A percentile compares a stretch with the other conserved stretches of the same genome.
Conservation (phyloP, 129 eudicot genomes). For the Pittosporum tobira region DNA sequence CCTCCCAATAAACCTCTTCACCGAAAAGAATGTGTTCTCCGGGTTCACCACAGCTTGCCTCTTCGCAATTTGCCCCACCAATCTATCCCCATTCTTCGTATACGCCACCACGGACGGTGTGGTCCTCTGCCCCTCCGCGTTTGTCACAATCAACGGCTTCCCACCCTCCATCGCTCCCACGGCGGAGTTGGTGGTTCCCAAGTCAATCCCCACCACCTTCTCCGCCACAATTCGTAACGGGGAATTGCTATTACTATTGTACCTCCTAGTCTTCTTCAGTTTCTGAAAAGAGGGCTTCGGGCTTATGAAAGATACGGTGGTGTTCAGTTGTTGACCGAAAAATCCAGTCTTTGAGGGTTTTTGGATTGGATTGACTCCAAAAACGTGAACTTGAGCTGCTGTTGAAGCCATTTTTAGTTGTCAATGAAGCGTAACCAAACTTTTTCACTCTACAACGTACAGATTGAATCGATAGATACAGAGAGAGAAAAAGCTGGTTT, state of each 20-base stretch:
- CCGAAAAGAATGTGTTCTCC: conserved; percentile 78
- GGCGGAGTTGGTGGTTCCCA: conserved; percentile 90
- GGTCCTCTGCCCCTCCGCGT: conserved; percentile 89
- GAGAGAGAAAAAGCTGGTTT: background rate
- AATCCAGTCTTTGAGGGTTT: conserved; percentile 34
- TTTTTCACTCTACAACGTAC: too few species aligned
- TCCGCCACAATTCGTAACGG: conserved; percentile 59
- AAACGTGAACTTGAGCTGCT: conserved; percentile 48
- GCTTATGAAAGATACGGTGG: conserved; percentile 22
- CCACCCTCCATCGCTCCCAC: conserved; percentile 99
- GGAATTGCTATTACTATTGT: conserved; percentile 2
- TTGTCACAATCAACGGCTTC: conserved; percentile 78
- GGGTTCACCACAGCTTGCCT: conserved; percentile 97
- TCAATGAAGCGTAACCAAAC: too few species aligned
- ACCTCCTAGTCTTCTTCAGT: conserved; percentile 16
- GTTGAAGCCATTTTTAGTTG: conserved; percentile 46
- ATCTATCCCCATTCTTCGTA: conserved; percentile 74
- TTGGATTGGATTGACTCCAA: conserved; percentile 21
- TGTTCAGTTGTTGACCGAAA: conserved; percentile 33
- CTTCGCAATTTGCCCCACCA: conserved; percentile 94
- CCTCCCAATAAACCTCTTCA: conserved; percentile 93
- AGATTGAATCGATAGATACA: background rate
- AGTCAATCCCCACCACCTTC: conserved; percentile 87
- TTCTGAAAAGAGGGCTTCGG: conserved; percentile 23
- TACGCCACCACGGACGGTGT: conserved; percentile 97